These are phyloP conservation scores for Saraca asoca DNA, from an alignment of 331 rosid genomes.

Conservation along the genomic window DNA sequence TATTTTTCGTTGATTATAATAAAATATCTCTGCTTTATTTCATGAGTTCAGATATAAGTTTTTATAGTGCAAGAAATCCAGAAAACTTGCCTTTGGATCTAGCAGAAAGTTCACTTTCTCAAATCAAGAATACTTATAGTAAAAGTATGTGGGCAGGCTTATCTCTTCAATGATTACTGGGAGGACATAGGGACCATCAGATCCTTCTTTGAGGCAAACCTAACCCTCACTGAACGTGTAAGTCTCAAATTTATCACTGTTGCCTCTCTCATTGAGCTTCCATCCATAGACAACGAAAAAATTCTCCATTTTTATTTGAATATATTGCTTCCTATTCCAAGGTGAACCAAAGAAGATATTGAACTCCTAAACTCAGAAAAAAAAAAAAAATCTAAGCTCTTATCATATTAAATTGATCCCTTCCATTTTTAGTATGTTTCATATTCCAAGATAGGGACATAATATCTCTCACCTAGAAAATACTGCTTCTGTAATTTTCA, in stretches of 20 bases:
- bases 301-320: too few relatives aligned
- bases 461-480: constrained; percentile 1
- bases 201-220: constrained; percentile 92
- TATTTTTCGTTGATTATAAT: too few relatives aligned
- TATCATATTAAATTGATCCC: background rate
- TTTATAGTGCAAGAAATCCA: background rate
- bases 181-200: constrained; percentile 91
- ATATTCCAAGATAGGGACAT: constrained; percentile 2
- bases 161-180: constrained; percentile 88
- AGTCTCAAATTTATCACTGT: constrained; percentile 36
- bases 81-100: constrained; percentile 6
- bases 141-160: constrained; percentile 59
- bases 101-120: constrained; percentile 24
- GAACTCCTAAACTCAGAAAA: too few relatives aligned
- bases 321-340: too few relatives aligned
- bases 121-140: constrained; percentile 1
- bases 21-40: too few relatives aligned
- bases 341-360: too few relatives aligned
- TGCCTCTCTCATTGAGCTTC: constrained; percentile 27
- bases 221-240: constrained; percentile 82
- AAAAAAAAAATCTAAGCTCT: constrained; percentile 12
- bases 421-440: constrained; percentile 25
- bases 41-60: too few relatives aligned
- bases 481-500: constrained; percentile 39
- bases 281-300: background rate